These are phyloP conservation scores for Talinum fruticosum DNA, from an alignment of 148 eudicot species.

Conservation along the genomic window DNA sequence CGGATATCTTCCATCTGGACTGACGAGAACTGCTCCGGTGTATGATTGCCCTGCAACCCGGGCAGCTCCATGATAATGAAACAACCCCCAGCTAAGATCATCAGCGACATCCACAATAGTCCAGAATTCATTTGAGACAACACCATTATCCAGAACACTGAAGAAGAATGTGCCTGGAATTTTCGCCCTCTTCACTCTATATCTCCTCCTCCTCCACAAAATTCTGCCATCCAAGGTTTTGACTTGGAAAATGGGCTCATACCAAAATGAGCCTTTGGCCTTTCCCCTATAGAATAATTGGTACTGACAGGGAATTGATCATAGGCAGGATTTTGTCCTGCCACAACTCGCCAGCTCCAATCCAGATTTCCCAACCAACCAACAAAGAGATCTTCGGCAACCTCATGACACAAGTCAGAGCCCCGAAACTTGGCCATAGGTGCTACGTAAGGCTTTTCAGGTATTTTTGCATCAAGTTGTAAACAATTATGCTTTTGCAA, in stretches of 20 bases:
- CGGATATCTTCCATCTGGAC: constrained; percentile 74
- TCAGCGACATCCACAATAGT: constrained; percentile 85
- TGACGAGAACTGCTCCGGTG: constrained; percentile 89
- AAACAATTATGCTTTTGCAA: constrained; percentile 87
- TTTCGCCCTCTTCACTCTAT: constrained; percentile 74
- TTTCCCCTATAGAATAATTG: constrained; percentile 89
- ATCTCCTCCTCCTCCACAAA: constrained; percentile 88
- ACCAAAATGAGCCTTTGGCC: constrained; percentile 96
- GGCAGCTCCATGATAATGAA: constrained; percentile 98
- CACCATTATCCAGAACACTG: constrained; percentile 95
- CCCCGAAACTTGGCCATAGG: constrained; percentile 66
- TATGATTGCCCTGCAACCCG: constrained; percentile 93
- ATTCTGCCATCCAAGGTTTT: constrained; percentile 66
- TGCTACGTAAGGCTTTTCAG: constrained; percentile 64
- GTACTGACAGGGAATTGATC: constrained; percentile 98
- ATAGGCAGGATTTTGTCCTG: constrained; percentile 94
- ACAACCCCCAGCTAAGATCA: constrained; percentile 95
- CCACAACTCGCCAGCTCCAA: constrained; percentile 99
- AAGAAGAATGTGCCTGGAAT: constrained; percentile 71
- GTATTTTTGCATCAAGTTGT: constrained; percentile 72
- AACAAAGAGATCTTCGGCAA: constrained; percentile 88
- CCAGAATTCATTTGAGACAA: constrained; percentile 94
- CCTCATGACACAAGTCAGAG: constrained; percentile 49
- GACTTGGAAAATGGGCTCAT: constrained; percentile 93
- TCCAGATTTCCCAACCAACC: constrained; percentile 84